Evolutionary conservation across 2,329 filamentous ascomycete genomes (phyloP).

Genomic region (Monosporascus sp.): DNA sequence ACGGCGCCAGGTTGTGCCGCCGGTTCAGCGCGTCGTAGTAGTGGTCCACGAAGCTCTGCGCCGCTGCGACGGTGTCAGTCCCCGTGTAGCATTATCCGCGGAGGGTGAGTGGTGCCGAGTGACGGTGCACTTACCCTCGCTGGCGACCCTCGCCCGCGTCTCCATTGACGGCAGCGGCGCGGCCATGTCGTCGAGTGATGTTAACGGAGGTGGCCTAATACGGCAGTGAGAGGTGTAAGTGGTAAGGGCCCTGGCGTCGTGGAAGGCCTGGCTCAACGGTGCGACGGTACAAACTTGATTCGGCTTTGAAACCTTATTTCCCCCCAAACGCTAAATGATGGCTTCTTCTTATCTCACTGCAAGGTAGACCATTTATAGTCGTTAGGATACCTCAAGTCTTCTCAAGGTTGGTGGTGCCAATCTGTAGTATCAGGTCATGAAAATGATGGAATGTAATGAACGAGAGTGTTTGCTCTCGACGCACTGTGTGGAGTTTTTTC

Average conservation of each 20-base stretch:
- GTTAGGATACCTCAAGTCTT: too few relatives aligned
- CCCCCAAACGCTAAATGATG: too few relatives aligned
- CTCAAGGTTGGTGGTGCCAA: too few relatives aligned
- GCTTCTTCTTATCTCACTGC: too few relatives aligned
- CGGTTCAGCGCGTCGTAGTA: slow-evolving; percentile 73
- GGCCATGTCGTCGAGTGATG: slow-evolving; percentile 11
- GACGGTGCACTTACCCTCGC: slow-evolving; percentile 24
- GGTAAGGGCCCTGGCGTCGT: background rate
- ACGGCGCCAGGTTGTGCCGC: slow-evolving; percentile 54
- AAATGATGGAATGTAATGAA: background rate
- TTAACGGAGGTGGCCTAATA: background rate
- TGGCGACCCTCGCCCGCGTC: slow-evolving; percentile 28
- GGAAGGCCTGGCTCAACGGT: too few relatives aligned
- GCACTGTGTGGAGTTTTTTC: background rate
- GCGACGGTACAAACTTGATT: too few relatives aligned
- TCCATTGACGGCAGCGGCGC: slow-evolving; percentile 13
- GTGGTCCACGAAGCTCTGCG: slow-evolving; percentile 63
- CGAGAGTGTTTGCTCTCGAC: background rate
- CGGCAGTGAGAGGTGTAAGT: background rate
- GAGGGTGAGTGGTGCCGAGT: background rate
- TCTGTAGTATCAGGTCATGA: background rate
- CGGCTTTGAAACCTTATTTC: too few relatives aligned
- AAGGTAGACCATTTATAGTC: too few relatives aligned
- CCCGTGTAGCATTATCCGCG: background rate
- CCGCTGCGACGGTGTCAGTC: slow-evolving; percentile 43